phyloP scores from a whole-genome alignment of 169 alveolate genomes.

The Plasmodium billcollinsi region DNA sequence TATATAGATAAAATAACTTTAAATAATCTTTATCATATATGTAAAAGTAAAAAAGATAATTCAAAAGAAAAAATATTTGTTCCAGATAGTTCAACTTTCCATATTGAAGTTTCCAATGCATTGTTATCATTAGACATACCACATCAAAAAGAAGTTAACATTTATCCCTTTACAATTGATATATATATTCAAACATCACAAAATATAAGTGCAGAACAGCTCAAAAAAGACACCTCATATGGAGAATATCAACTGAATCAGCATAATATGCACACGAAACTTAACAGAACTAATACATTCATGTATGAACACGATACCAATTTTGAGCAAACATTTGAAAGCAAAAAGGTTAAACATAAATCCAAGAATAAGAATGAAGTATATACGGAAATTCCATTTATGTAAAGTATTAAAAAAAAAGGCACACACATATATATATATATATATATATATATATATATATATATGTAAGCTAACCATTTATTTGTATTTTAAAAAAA shows the following conservation, averaged over 20 bases:
- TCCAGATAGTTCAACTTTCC: slow-evolving; percentile 89
- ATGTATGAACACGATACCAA: slow-evolving; percentile 30
- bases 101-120: slow-evolving; percentile 86
- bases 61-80: slow-evolving; percentile 77
- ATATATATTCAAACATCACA: slow-evolving; percentile 83
- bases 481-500: no score
- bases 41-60: slow-evolving; percentile 71
- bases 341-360: slow-evolving; percentile 48
- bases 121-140: slow-evolving; percentile 83
- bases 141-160: slow-evolving; percentile 83
- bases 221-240: background rate
- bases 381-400: slow-evolving; percentile 61
- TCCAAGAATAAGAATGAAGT: slow-evolving; percentile 68
- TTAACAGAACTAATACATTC: background rate
- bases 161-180: slow-evolving; percentile 87
- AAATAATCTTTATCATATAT: slow-evolving; percentile 51
- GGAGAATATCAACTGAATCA: background rate
- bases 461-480: no score
- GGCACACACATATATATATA: no score
- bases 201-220: slow-evolving; percentile 1
- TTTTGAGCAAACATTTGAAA: slow-evolving; percentile 73
- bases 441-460: no score
- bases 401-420: background rate
- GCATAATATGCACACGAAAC: background rate
- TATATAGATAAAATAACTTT: slow-evolving; percentile 31